Evolutionary conservation across 306 rosid genomes (phyloP).

Genomic region (Corylus avellana): DNA sequence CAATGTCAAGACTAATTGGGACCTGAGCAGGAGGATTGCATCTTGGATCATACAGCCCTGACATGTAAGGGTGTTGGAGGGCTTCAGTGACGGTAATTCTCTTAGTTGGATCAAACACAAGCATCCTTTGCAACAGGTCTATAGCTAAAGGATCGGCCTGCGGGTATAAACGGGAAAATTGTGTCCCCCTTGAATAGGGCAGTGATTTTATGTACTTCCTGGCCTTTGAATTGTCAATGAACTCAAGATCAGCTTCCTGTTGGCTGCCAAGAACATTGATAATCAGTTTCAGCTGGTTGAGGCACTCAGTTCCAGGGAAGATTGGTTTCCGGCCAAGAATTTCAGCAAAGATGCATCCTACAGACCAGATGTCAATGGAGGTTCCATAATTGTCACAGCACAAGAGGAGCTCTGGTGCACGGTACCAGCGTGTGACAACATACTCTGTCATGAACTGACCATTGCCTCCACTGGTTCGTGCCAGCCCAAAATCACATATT

Average conservation of each 20-base stretch:
- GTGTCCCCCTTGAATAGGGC: conserved; percentile 56
- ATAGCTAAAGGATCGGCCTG: conserved; percentile 76
- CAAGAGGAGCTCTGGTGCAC: conserved; percentile 88
- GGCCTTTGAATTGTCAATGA: conserved; percentile 66
- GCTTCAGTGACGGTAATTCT: conserved; percentile 76
- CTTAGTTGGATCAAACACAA: conserved; percentile 79
- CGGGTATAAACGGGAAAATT: conserved; percentile 61
- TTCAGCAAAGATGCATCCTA: conserved; percentile 93
- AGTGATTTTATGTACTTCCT: conserved; percentile 60
- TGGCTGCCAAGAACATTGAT: conserved; percentile 79
- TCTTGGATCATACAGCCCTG: conserved; percentile 61
- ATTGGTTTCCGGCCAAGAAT: conserved; percentile 84
- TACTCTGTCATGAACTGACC: conserved; percentile 88
- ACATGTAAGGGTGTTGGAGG: conserved; percentile 83
- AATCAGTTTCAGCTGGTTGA: conserved; percentile 75
- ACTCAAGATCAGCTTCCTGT: conserved; percentile 51
- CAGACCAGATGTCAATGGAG: conserved; percentile 91
- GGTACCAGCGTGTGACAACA: conserved; percentile 93
- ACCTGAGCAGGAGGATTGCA: conserved; percentile 54
- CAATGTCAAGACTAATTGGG: conserved; percentile 67
- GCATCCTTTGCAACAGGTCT: conserved; percentile 81
- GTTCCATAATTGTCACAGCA: conserved; percentile 83
- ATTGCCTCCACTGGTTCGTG: conserved; percentile 62
- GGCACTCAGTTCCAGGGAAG: conserved; percentile 78
- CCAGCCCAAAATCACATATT: conserved; percentile 89